Evolutionary conservation across 352 stramenopile genomes (phyloP), one percentile per base, ranked within the genome.

Genomic region (Pythium phragmiticola): DNA sequence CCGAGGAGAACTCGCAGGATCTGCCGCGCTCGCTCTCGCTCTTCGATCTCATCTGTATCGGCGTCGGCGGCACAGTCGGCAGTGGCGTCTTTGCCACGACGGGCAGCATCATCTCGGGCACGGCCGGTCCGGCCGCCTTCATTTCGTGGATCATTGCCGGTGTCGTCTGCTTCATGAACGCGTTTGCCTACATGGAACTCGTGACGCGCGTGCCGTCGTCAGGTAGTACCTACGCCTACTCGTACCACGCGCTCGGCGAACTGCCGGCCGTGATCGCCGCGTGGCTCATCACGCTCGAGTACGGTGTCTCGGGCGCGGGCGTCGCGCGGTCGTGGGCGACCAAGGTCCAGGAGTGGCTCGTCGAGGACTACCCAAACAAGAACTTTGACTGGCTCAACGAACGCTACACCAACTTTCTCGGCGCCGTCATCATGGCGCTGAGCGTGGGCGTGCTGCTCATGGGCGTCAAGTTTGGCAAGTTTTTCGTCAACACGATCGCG

Each of bases 321-420:
- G 89, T 99, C 1, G 93, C 95, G 0, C 86, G 92, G 45, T 96
- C 78, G 61, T 98, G 95, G 95, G 94, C 90, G 6, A 75, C 80
- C 56, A 98, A 98, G 70, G 77, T 98, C 7, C 68, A 94, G 55
- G 66, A 80, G 0, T 93, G 84, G 84, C 73, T 87, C 8, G 17
- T 68, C 2, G 58, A 82, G 5, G 81, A 85, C 33, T 69, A 86
- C 58, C 71, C 75, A 5, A 36, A 69, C 23, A 34, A 63, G 26
- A 58, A 70, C 30, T 87, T 78, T 65, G 49, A 77, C 51, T 92
- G 76, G 73, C 41, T 90, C 43, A 90, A 92, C 57, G n/a, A 66
- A 47, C 39, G 78, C 28, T 78, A 90, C 68, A 77, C 63, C 23
- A 95, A 87, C 64, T 47, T 89, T 7, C 69, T 85, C 14, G 83